Base-by-base conservation (phyloP, 768 basidiomycete genomes). In the Termitomyces sp. region DNA sequence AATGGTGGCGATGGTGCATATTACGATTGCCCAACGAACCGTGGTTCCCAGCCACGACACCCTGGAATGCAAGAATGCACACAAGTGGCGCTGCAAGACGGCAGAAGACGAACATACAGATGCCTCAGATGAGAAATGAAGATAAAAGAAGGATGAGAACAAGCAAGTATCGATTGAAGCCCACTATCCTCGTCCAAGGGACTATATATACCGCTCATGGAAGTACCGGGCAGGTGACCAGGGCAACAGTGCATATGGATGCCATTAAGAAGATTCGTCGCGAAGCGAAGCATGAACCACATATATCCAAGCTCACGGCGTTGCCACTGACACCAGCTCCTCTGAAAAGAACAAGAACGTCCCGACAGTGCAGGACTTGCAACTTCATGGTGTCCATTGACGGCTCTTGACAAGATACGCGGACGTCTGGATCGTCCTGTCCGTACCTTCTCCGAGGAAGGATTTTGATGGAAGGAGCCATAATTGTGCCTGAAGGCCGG, bases 361-460 rank as follows among this genome's bases (percentile, higher is more conserved):
- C 24, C 11, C 42, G 35, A 45, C 30, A 28, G 45, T 52, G 52
- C 32, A 47, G 51, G 34, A 17, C 22, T 41, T 49, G 51, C 22
- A 28, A 45, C 14, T 52, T 21, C n/a, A n/a, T 22, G 53, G 32
- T 26, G 34, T 45, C 45, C 34, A 34, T 37, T 47, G 55, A 38
- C 37, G 34, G 9, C 30, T 32, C 40, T 43, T 44, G 21, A 34
- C 55, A 53, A 60, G 62, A 65, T 68, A 65, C 66, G 66, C 64
- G 67, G 68, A 64, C 56, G 60, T 58, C 53, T 59, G 43, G 24
- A 59, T 55, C 52, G 59, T 50, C 38, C 19, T 45, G 44, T 41
- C 41, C 21, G 17, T 43, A 17, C n/a, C 40, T 52, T 51, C 53
- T 54, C 56, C 59, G 59, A 57, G 59, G 59, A 45, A 44, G 34